Base-by-base conservation (phyloP, 2,329 filamentous ascomycete genomes). In the Colletotrichum zoysiae region DNA sequence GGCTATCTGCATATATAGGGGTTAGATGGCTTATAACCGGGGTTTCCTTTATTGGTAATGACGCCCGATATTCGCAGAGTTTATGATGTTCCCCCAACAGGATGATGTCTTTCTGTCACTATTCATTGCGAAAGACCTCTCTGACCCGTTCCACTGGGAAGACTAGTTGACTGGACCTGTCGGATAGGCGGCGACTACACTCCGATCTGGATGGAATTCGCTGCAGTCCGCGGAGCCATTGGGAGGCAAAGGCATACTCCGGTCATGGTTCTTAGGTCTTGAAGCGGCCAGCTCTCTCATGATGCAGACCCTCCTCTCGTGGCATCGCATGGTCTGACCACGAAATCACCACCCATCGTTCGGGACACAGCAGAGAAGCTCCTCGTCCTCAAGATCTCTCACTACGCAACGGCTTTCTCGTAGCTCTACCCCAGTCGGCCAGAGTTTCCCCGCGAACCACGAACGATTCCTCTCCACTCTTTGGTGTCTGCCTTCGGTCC, bases 361-460 rank as follows among this genome's bases (percentile, higher is more conserved):
- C 57, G 63, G 67, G 56, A 16, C 56, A 42, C 20, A 30, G 23
- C 14, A 56, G 12, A 20, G n/a, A 50, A 8, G 12, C 65, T 44
- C 50, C 33, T 65, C 53, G 33, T 64, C 69, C 59, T 35, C 68
- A 57, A 67, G 58, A 51, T 42, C 9, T 35, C 48, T 38, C 23
- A 7, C 12, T 23, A 14, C 2, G 8, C 30, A 48, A 38, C 38
- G 7, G 26, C 48, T n/a, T 14, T 18, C 16, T 16, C 8, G 20
- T 42, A 42, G 40, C 40, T 42, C 38, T 14, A 61, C 44, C 64
- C 59, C 40, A 59, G 60, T 42, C 70, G 65, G 70, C 40, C 46
- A 68, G 23, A 70, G 42, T 70, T 72, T 72, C 65, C 70, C 70
- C 70, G 70, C 70, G 60, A 72, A 72, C 70, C 70, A 72, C 59